Evolutionary conservation across 495 filamentous ascomycete genomes (phyloP).

Genomic region (Talaromyces liani): DNA sequence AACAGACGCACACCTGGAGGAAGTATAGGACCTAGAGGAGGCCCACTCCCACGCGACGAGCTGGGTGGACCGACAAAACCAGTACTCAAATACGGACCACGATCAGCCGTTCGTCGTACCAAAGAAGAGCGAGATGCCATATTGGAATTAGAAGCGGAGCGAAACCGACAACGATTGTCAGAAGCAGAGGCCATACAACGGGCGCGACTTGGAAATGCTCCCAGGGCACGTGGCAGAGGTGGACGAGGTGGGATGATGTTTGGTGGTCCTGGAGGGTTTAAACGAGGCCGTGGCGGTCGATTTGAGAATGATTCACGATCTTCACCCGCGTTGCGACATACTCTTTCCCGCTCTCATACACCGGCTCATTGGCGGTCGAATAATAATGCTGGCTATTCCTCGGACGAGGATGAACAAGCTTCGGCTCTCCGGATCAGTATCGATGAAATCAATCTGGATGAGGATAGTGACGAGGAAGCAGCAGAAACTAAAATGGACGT

Average conservation of each 20-base stretch:
- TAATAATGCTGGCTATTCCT: conserved; percentile 17
- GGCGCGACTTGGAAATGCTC: conserved; percentile 18
- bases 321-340: conserved; percentile 20
- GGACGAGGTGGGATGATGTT: conserved; percentile 28
- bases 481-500: conserved; percentile 14
- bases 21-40: conserved; percentile 26
- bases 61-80: conserved; percentile 20
- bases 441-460: conserved; percentile 43
- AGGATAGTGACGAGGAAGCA: conserved; percentile 23
- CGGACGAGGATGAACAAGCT: conserved; percentile 33
- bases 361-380: not conserved
- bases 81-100: conserved; percentile 42
- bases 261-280: conserved; percentile 10
- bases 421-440: conserved; percentile 35
- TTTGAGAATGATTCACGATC: conserved; percentile 17
- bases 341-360: conserved; percentile 15
- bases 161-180: conserved; percentile 34
- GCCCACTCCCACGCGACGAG: conserved; percentile 8
- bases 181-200: conserved; percentile 38
- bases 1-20: conserved; percentile 32
- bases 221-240: conserved; percentile 20
- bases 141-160: conserved; percentile 39
- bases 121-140: conserved; percentile 47
- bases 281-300: conserved; percentile 18
- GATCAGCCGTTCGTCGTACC: conserved; percentile 36